A percentile compares a stretch with the other conserved stretches of the same genome.
Evolutionary conservation across 768 basidiomycete genomes (phyloP).

Genomic region (Pisolithus microcarpus): DNA sequence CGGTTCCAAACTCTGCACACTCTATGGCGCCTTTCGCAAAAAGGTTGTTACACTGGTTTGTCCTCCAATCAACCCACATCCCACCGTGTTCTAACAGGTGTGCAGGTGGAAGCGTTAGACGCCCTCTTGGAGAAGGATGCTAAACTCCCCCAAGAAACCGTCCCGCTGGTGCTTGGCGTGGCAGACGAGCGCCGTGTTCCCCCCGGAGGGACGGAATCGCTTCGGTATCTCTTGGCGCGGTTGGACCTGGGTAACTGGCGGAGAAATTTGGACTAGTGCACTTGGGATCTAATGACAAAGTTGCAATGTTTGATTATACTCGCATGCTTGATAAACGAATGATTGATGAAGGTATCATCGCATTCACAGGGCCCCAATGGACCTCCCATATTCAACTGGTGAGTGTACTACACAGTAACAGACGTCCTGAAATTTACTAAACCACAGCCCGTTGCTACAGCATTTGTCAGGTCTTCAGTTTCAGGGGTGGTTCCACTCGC

Average conservation of each 20-base stretch:
- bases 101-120: slow-evolving; percentile 50
- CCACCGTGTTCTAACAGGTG: slow-evolving; percentile 7
- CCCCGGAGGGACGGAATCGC: slow-evolving; percentile 45
- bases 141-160: slow-evolving; percentile 12
- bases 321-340: too few species aligned
- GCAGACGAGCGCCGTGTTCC: slow-evolving; percentile 29
- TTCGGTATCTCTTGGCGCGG: slow-evolving; percentile 48
- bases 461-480: too few species aligned
- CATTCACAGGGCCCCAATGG: too few species aligned
- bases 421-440: too few species aligned
- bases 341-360: too few species aligned
- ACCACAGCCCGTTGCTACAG: too few species aligned
- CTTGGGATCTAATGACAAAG: too few species aligned
- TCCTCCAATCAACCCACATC: slow-evolving; percentile 1
- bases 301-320: too few species aligned
- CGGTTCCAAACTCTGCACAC: slow-evolving; percentile 45
- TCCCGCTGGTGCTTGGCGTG: slow-evolving; percentile 18
- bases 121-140: slow-evolving; percentile 47
- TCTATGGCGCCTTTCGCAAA: slow-evolving; percentile 45
- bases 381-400: too few species aligned
- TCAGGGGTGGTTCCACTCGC: too few species aligned
- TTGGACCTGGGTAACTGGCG: slow-evolving; percentile 58
- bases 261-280: slow-evolving; percentile 14
- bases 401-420: too few species aligned
- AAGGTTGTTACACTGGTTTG: slow-evolving; percentile 57